Evolutionary conservation across 306 rosid genomes (phyloP), one percentile per base, ranked within the genome.

Genomic region (Castanea sativa): DNA sequence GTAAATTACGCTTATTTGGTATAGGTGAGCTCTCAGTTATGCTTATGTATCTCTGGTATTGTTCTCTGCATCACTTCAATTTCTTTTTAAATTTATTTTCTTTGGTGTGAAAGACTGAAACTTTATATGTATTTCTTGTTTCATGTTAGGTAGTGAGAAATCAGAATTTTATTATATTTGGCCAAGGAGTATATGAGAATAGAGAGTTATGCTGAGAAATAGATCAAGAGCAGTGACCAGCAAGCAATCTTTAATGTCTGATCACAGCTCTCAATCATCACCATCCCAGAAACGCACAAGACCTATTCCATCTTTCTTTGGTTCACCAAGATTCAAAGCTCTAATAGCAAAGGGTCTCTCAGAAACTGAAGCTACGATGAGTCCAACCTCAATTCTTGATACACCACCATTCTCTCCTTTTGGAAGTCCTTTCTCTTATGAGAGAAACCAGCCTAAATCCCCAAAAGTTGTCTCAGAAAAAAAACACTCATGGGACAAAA

Each of bases 381-480:
- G 97, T 72, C 97, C 99, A 55, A 90, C 97, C 68, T 95, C 96
- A 51, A 85, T 88, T 45, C 92, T 95, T 56, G 97, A 92, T 83
- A 78, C 85, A 21, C 84, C 61, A 74, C 84, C 88, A 7, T 75
- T 88, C 45, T 76, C 81, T 21, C 86, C 87, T 21, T 75, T 82
- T 30, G 83, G 85, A 59, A 83, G 70, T 83, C 89, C 91, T 12
- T 82, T 89, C 76, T 80, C 86, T 8, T 43, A 27, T 30, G 82
- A 84, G 9, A 74, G 20, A 55, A 85, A 7, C n/a, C 85, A 84
- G 82, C 72, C 86, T 41, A 59, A 4, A 5, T 65, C 79, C 35
- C 91, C 89, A 33, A 83, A 79, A 57, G n/a, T 41, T 73, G 70
- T 76, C 41, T 41, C 85, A 18, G 78, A 77, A 73, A 88, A 76